phyloP scores from a whole-genome alignment of 2,329 filamentous ascomycete genomes.

The Rhexocercosporidium sp. region DNA sequence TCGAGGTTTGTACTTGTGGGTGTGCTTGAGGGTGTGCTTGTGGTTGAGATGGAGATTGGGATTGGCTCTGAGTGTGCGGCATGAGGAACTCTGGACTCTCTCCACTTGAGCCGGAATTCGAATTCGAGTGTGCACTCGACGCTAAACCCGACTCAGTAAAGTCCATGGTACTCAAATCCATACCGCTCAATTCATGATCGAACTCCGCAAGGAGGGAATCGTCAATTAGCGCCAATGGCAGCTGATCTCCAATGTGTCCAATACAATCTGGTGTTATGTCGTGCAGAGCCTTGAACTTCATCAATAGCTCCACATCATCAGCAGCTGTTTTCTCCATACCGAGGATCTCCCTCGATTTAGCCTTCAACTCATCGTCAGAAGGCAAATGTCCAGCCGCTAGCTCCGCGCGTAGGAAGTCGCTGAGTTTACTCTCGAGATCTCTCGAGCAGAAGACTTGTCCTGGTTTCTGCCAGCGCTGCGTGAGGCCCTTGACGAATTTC shows the following conservation, averaged over 20 bases:
- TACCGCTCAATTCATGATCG: conserved; percentile 27
- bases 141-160: neutral
- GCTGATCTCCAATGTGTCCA: neutral
- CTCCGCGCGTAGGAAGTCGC: conserved; percentile 52
- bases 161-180: conserved; percentile 23
- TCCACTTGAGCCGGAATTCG: neutral
- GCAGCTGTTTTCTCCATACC: conserved; percentile 54
- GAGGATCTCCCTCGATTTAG: conserved; percentile 55
- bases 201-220: conserved; percentile 32
- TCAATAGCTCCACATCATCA: conserved; percentile 57
- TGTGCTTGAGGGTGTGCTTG: neutral
- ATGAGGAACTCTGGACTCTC: conserved; percentile 1
- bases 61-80: neutral
- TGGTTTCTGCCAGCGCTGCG: conserved; percentile 51
- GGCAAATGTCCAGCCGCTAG: conserved; percentile 51
- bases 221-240: conserved; percentile 20
- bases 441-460: conserved; percentile 62
- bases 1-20: neutral
- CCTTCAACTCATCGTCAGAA: conserved; percentile 52
- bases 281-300: conserved; percentile 51
- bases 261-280: conserved; percentile 15
- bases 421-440: conserved; percentile 61
- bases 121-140: neutral
- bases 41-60: neutral
- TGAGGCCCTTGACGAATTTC: conserved; percentile 53